These are phyloP conservation scores for Cladosporium sp. DNA, from an alignment of 2,329 filamentous ascomycete genomes.

Conservation along the genomic window DNA sequence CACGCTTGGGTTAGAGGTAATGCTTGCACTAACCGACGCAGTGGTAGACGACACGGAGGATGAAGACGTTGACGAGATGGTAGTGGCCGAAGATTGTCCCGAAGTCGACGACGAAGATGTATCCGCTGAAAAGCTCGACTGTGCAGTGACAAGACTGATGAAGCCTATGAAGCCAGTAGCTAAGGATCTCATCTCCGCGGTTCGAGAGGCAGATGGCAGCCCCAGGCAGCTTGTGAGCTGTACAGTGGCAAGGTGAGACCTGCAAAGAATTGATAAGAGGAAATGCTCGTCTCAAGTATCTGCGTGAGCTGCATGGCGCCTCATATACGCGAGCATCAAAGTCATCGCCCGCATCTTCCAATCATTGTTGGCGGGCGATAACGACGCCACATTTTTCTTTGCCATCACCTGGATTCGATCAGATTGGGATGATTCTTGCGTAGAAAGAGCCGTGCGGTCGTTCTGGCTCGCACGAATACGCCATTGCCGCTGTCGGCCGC, in stretches of 20 bases:
- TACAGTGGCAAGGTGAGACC: background rate
- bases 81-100: background rate
- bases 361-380: background rate
- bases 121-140: background rate
- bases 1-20: background rate
- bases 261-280: background rate
- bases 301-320: background rate
- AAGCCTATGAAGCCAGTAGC: background rate
- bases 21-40: background rate
- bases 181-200: background rate
- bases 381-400: background rate
- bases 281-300: background rate
- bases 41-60: background rate
- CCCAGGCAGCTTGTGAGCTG: background rate
- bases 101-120: background rate
- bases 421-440: background rate
- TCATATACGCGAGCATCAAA: background rate
- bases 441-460: background rate
- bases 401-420: background rate
- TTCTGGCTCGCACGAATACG: background rate
- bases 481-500: background rate
- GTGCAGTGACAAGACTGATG: background rate
- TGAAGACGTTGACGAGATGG: background rate
- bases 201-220: background rate
- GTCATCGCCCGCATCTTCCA: background rate